Evolutionary conservation across 495 filamentous ascomycete genomes (phyloP).

Genomic region (Xylaria longipes): DNA sequence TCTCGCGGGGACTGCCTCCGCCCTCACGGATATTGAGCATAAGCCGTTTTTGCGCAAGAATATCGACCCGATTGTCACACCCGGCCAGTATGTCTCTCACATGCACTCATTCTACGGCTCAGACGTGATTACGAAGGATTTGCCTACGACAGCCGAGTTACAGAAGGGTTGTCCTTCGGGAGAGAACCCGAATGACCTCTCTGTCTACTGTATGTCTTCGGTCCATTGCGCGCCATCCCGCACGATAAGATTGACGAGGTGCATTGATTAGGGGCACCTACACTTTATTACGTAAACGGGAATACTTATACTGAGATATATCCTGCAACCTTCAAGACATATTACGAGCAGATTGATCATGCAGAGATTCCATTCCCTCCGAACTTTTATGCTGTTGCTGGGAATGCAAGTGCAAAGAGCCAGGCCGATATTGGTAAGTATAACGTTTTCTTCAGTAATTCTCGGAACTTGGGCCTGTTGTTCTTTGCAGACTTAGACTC

Average conservation of each 20-base stretch:
- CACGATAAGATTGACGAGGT: neutral
- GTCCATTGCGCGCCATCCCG: neutral
- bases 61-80: slow-evolving; percentile 45
- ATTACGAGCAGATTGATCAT: slow-evolving; percentile 77
- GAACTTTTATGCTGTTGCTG: slow-evolving; percentile 48
- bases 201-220: slow-evolving; percentile 40
- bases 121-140: slow-evolving; percentile 41
- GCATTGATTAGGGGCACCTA: slow-evolving; percentile 40
- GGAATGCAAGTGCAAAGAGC: slow-evolving; percentile 42
- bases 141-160: slow-evolving; percentile 43
- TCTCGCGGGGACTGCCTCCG: slow-evolving; percentile 31
- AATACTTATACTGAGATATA: slow-evolving; percentile 49
- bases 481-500: neutral
- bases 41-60: slow-evolving; percentile 48
- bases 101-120: slow-evolving; percentile 50
- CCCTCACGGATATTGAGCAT: slow-evolving; percentile 44
- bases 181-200: slow-evolving; percentile 47
- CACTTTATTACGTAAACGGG: slow-evolving; percentile 47
- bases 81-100: slow-evolving; percentile 44
- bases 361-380: slow-evolving; percentile 80
- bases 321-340: slow-evolving; percentile 48
- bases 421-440: slow-evolving; percentile 34
- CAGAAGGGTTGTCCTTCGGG: slow-evolving; percentile 46
- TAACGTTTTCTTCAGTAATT: neutral
- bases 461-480: neutral